Conservation (phyloP, 108 stramenopile genomes). For the Aurantiochytrium sp. region DNA sequence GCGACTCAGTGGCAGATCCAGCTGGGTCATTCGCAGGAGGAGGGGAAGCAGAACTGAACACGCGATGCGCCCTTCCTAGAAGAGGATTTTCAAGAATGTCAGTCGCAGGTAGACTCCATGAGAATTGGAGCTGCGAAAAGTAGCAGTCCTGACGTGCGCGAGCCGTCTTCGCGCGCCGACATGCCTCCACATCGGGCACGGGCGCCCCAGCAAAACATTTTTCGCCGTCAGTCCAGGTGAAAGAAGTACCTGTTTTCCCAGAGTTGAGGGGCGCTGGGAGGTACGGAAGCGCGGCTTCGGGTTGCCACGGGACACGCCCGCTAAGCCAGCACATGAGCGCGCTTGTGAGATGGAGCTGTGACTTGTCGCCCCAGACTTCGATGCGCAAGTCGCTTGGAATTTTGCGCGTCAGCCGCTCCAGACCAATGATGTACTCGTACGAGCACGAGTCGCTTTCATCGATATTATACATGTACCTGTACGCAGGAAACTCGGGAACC, state of each 20-base stretch:
- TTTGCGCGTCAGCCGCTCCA: background rate
- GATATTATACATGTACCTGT: background rate
- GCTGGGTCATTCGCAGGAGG: too few species aligned
- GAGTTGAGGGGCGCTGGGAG: background rate
- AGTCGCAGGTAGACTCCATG: background rate
- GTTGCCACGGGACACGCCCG: background rate
- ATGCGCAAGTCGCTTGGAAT: background rate
- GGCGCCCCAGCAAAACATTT: background rate
- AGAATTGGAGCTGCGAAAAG: background rate
- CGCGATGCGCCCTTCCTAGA: background rate
- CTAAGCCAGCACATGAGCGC: slow-evolving; percentile 9
- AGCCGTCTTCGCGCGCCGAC: background rate
- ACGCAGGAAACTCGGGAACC: background rate
- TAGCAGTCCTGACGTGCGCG: background rate
- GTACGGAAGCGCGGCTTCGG: background rate
- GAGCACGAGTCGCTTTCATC: background rate
- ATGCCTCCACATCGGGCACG: background rate
- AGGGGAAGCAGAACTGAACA: background rate
- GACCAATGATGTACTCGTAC: background rate
- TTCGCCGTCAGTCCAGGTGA: background rate
- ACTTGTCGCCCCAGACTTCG: background rate
- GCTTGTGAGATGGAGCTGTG: background rate
- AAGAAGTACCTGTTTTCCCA: background rate
- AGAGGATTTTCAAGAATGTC: background rate
- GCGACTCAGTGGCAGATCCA: too few species aligned